Conservation (phyloP, 164 flowering plant species). For the Tinospora cordifolia region DNA sequence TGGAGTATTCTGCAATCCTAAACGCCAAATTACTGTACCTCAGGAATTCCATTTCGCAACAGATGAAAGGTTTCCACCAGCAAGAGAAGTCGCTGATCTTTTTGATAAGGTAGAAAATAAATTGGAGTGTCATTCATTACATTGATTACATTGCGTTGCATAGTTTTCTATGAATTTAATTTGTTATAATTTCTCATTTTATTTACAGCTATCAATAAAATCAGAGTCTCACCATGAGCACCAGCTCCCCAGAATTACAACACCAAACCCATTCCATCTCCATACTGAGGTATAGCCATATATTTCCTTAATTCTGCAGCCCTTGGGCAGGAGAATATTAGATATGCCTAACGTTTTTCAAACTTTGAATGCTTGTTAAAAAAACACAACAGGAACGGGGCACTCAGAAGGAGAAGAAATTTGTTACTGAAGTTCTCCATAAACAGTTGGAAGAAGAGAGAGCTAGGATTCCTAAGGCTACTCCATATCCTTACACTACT, state of each 20-base stretch:
- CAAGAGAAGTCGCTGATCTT: constrained; percentile 42
- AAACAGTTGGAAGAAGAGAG: constrained; percentile 76
- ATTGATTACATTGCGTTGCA: not conserved
- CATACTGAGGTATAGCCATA: constrained; percentile 56
- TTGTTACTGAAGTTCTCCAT: constrained; percentile 43
- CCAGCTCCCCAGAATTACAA: constrained; percentile 53
- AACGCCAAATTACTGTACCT: constrained; percentile 65
- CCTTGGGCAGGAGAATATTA: not conserved
- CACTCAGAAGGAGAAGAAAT: constrained; percentile 62
- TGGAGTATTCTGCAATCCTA: constrained; percentile 61
- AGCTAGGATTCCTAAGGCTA: constrained; percentile 77
- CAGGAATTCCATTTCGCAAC: constrained; percentile 91
- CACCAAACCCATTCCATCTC: constrained; percentile 81
- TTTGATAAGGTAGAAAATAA: constrained; percentile 63
- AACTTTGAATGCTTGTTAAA: not conserved
- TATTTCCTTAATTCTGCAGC: not conserved
- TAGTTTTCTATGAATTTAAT: not conserved
- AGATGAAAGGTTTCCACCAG: constrained; percentile 66
- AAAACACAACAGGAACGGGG: constrained; percentile 60
- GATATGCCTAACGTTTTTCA: not conserved
- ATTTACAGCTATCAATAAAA: constrained; percentile 61
- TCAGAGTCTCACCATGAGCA: constrained; percentile 52
- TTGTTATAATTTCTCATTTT: not conserved
- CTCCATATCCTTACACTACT: constrained; percentile 91
- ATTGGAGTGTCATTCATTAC: not conserved